phyloP scores from a whole-genome alignment of 176 grass and related monocot species.

The Chrysopogon serrulatus region DNA sequence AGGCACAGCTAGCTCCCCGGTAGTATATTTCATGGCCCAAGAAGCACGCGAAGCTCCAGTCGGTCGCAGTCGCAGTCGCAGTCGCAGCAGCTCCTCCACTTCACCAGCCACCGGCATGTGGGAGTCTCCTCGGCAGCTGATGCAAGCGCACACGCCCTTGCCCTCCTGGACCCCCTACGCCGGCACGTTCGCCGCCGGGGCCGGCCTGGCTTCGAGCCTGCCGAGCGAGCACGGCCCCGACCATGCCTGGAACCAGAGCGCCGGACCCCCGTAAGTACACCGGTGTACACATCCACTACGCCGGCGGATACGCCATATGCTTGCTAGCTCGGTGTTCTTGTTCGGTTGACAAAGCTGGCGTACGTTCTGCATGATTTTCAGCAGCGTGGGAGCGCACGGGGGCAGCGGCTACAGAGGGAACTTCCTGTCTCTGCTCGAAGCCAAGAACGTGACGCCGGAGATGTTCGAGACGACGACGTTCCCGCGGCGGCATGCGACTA shows the following conservation, averaged over 20 bases:
- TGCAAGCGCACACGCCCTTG: conserved; percentile 9
- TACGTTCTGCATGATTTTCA: conserved; percentile 8
- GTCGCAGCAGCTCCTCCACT: conserved; percentile 17
- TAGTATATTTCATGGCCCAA: conserved; percentile 27
- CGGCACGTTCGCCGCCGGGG: neutral
- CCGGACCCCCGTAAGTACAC: conserved; percentile 59
- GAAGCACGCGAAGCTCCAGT: conserved; percentile 10
- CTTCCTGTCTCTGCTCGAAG: conserved; percentile 46
- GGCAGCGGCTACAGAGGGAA: conserved; percentile 13
- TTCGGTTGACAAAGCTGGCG: neutral
- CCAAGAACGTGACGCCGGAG: conserved; percentile 35
- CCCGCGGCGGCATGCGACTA: conserved; percentile 44
- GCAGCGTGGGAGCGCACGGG: conserved; percentile 1
- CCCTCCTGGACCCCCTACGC: conserved; percentile 28
- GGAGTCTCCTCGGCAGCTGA: conserved; percentile 9
- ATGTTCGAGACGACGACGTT: conserved; percentile 42
- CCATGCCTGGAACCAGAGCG: conserved; percentile 44
- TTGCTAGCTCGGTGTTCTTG: neutral
- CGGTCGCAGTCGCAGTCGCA: neutral
- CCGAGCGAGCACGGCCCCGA: neutral
- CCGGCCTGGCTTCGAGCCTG: conserved; percentile 1
- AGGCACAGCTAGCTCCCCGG: neutral
- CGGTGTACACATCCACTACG: neutral
- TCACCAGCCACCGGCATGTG: conserved; percentile 9
- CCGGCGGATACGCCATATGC: neutral